phyloP scores from a whole-genome alignment of 768 basidiomycete species.

The Suillus hirtellus region DNA sequence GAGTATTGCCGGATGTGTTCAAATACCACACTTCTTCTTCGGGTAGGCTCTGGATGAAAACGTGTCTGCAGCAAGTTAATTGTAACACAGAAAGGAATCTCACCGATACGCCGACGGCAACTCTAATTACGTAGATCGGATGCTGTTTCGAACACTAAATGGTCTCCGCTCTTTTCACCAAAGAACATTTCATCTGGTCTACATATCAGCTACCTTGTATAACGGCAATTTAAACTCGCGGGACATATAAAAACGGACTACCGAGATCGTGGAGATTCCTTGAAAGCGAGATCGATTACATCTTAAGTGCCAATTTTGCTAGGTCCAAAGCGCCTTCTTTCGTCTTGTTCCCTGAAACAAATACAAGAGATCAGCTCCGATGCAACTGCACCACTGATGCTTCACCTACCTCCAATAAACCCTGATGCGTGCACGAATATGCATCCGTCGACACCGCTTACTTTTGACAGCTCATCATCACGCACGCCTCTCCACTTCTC shows the following conservation, averaged over 20 bases:
- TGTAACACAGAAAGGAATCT: background rate
- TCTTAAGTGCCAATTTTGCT: conserved; percentile 63
- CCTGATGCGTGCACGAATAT: conserved; percentile 96
- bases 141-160: background rate
- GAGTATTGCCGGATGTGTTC: background rate
- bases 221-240: conserved; percentile 7
- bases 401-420: conserved; percentile 84
- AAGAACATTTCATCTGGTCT: conserved; percentile 4
- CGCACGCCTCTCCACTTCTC: conserved; percentile 92
- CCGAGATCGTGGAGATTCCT: conserved; percentile 3
- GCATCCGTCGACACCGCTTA: conserved; percentile 76
- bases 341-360: conserved; percentile 74
- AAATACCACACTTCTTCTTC: background rate
- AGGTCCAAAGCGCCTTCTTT: conserved; percentile 84
- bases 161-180: conserved; percentile 1
- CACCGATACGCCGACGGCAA: background rate
- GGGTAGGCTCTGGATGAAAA: conserved; percentile 2
- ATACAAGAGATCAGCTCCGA: conserved; percentile 2
- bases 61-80: conserved; percentile 6
- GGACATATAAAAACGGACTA: conserved; percentile 1
- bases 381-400: conserved; percentile 10
- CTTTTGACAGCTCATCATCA: conserved; percentile 75
- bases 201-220: background rate
- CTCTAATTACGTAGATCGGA: background rate
- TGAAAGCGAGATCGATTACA: conserved; percentile 23